phyloP scores from a whole-genome alignment of 345 rosid species.

The Ceriops tagal region DNA sequence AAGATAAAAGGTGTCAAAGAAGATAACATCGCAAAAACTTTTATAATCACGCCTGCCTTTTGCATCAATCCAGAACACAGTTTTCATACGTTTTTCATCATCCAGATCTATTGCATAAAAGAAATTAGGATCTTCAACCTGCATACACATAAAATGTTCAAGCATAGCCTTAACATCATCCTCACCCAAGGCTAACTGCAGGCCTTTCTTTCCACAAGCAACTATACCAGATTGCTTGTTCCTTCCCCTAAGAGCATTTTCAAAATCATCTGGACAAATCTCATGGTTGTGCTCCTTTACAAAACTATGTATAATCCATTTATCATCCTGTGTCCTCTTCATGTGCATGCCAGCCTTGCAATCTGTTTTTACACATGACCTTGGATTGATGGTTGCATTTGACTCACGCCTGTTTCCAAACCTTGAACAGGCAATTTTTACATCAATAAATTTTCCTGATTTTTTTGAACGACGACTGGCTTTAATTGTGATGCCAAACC shows the following conservation, averaged over 20 bases:
- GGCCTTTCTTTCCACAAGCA: constrained; percentile 30
- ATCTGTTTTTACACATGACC: constrained; percentile 38
- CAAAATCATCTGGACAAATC: constrained; percentile 32
- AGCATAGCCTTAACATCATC: constrained; percentile 33
- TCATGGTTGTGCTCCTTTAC: constrained; percentile 44
- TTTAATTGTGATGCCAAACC: constrained; percentile 46
- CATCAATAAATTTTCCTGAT: constrained; percentile 48
- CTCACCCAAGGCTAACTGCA: constrained; percentile 32
- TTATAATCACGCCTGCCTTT: constrained; percentile 35
- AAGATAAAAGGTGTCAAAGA: constrained; percentile 35
- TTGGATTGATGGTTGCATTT: constrained; percentile 20
- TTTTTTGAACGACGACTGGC: constrained; percentile 49
- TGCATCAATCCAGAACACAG: constrained; percentile 42
- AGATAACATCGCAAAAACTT: constrained; percentile 36
- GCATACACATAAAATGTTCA: constrained; percentile 34
- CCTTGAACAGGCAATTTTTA: constrained; percentile 47
- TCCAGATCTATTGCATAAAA: constrained; percentile 40
- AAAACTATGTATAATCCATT: constrained; percentile 35
- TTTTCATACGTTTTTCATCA: constrained; percentile 32
- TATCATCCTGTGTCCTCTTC: constrained; percentile 41
- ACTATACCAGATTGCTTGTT: constrained; percentile 30
- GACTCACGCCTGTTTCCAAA: constrained; percentile 43
- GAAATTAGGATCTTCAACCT: constrained; percentile 38
- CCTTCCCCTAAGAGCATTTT: constrained; percentile 25
- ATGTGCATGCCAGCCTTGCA: constrained; percentile 49